Evolutionary conservation across 225 moss, liverwort and hornwort genomes (phyloP), one percentile per base, ranked within the genome.

Genomic region (Pseudoscleropodium purum): DNA sequence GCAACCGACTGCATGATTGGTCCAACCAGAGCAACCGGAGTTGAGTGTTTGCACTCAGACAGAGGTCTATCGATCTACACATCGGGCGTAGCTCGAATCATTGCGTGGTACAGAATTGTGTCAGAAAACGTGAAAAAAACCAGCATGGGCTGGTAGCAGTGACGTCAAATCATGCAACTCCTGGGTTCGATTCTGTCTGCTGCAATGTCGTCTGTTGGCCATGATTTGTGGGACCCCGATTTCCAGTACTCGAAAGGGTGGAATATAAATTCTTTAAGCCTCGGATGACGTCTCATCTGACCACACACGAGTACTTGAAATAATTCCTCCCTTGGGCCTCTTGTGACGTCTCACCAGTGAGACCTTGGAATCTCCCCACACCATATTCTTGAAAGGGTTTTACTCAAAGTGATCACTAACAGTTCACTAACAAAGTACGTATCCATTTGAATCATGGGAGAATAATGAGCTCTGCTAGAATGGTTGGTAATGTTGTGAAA

Each of bases 181-280:
- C 85, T 36, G 67, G 47, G 64, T 72, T 85, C 33, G 13, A 31
- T 59, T 86, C 87, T 79, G 86, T 70, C 88, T 56, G 77, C 34
- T 61, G 45, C 18, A 24, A 45, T 63, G 84, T 90, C 89, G 56
- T 67, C 39, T 51, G 56, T 64, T n/a, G 60, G 67, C 33, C 52
- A 92, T 91, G 47, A 81, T 87, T 81, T 36, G 70, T 82, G 85
- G 92, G 91, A 51, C 76, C 91, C 69, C 15, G 60, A 54, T 26
- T 31, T 4, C 33, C 34, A 15, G 62, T 51, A 39, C 77, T 77
- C 8, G 49, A 67, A 25, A 56, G 30, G 72, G 57, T 63, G 15
- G 11, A 72, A 8, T 24, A 24, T 45, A 24, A 33, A 33, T 63
- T 29, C 63, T 21, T 15, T 19, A 37, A 54, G 78, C 36, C 47